Evolutionary conservation across 768 basidiomycete species (phyloP).

Genomic region (Galerina sulciceps): DNA sequence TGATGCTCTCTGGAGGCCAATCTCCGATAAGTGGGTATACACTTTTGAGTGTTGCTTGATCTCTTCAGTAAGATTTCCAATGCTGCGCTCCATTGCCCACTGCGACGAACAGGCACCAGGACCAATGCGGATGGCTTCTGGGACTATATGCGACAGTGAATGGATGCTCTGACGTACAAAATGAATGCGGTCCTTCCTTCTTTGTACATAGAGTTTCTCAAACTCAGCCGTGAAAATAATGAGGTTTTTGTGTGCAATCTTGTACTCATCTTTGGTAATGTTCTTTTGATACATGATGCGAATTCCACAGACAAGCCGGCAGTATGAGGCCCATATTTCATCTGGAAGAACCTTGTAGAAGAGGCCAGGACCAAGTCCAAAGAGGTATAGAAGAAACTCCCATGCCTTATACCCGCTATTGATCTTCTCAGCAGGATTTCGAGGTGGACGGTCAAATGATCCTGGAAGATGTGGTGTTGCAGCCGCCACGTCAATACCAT

Average conservation of each 20-base stretch:
- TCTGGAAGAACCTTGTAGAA: constrained; percentile 29
- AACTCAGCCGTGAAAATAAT: constrained; percentile 33
- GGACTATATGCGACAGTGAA: constrained; percentile 31
- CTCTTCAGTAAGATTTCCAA: constrained; percentile 32
- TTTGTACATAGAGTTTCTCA: constrained; percentile 38
- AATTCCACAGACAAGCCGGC: constrained; percentile 31
- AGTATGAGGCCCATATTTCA: constrained; percentile 34
- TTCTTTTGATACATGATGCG: constrained; percentile 28
- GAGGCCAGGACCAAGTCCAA: constrained; percentile 36
- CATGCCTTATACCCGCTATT: constrained; percentile 42
- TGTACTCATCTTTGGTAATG: constrained; percentile 22
- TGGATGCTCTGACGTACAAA: constrained; percentile 40
- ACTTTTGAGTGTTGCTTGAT: constrained; percentile 20
- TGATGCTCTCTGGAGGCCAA: constrained; percentile 8
- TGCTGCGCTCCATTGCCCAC: constrained; percentile 36
- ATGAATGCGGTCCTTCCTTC: constrained; percentile 29
- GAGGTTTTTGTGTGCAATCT: constrained; percentile 24
- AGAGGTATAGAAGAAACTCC: constrained; percentile 37
- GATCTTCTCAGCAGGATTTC: constrained; percentile 37
- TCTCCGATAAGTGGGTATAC: constrained; percentile 17
- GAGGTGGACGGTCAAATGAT: constrained; percentile 30
- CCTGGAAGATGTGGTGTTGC: constrained; percentile 24
- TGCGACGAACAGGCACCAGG: constrained; percentile 21
- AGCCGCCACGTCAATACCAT: constrained; percentile 18
- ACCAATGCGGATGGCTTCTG: constrained; percentile 31